phyloP scores from a whole-genome alignment of 2,329 filamentous ascomycete species.

The Colletotrichum neosansevieriae region DNA sequence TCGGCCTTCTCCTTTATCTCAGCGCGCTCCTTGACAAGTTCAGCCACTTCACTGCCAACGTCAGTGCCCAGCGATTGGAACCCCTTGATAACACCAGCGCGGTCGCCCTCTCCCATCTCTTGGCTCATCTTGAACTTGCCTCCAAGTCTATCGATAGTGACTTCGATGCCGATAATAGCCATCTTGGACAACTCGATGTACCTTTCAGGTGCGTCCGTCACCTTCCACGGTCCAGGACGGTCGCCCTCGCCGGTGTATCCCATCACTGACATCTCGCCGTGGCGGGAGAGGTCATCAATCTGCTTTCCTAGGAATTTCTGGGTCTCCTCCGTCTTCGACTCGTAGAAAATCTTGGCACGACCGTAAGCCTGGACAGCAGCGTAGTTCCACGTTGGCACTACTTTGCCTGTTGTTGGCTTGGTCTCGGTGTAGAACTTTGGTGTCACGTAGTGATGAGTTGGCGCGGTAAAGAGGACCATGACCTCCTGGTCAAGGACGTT shows the following conservation, averaged over 20 bases:
- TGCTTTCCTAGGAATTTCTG: constrained; percentile 62
- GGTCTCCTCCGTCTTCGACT: constrained; percentile 60
- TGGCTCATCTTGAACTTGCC: constrained; percentile 78
- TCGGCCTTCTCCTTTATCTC: constrained; percentile 44
- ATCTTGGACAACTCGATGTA: constrained; percentile 71
- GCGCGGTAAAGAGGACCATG: constrained; percentile 70
- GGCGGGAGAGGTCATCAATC: constrained; percentile 63
- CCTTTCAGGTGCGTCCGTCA: constrained; percentile 66
- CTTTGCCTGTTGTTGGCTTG: constrained; percentile 73
- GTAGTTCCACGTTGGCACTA: constrained; percentile 80
- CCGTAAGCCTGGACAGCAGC: constrained; percentile 74
- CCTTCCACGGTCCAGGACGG: constrained; percentile 62
- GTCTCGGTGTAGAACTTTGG: constrained; percentile 76
- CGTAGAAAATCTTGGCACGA: constrained; percentile 63
- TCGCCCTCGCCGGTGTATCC: constrained; percentile 58
- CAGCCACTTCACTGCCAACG: constrained; percentile 47
- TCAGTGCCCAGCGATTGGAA: constrained; percentile 57
- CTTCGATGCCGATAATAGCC: constrained; percentile 71
- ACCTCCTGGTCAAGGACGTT: constrained; percentile 64
- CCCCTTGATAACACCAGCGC: constrained; percentile 67
- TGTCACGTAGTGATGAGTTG: constrained; percentile 72
- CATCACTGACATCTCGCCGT: constrained; percentile 68
- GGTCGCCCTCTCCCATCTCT: constrained; percentile 65
- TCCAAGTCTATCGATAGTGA: constrained; percentile 64
- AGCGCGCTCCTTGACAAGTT: constrained; percentile 48